phyloP scores from a whole-genome alignment of 306 rosid species.

The Vigna angularis region DNA sequence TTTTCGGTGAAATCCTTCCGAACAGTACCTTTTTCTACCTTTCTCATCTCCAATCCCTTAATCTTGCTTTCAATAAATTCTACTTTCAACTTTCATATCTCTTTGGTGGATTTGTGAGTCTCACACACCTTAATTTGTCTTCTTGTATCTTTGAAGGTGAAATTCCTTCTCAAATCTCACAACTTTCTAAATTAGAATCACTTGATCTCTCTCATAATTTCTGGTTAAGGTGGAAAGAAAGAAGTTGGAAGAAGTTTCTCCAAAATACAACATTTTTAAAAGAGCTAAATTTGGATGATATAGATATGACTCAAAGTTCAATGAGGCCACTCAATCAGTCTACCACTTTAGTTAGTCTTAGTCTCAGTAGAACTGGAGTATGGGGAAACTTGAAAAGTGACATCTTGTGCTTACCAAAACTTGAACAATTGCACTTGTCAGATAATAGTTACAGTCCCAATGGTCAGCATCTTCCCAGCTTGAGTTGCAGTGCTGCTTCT shows the following conservation, averaged over 20 bases:
- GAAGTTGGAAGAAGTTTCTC: background rate
- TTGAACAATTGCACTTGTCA: background rate
- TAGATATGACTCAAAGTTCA: background rate
- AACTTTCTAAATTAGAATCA: no score
- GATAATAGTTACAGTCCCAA: no score
- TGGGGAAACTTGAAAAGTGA: background rate
- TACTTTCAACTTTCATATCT: rapidly evolving
- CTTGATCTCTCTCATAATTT: no score
- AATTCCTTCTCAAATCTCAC: no score
- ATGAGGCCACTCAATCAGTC: background rate
- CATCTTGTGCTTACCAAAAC: slow-evolving; percentile 8
- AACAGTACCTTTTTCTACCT: no score
- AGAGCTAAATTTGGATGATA: background rate
- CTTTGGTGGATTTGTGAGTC: no score
- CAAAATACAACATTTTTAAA: slow-evolving; percentile 1
- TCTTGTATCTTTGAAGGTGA: rapidly evolving
- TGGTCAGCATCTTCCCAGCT: no score
- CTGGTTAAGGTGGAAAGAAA: background rate
- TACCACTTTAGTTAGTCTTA: slow-evolving; percentile 27
- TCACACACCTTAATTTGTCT: no score
- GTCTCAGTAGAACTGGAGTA: background rate
- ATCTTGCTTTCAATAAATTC: no score
- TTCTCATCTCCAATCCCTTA: no score
- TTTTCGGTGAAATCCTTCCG: no score
- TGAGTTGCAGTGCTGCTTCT: no score